phyloP scores from a whole-genome alignment of 768 basidiomycete genomes.

The Steccherinum ochraceum region DNA sequence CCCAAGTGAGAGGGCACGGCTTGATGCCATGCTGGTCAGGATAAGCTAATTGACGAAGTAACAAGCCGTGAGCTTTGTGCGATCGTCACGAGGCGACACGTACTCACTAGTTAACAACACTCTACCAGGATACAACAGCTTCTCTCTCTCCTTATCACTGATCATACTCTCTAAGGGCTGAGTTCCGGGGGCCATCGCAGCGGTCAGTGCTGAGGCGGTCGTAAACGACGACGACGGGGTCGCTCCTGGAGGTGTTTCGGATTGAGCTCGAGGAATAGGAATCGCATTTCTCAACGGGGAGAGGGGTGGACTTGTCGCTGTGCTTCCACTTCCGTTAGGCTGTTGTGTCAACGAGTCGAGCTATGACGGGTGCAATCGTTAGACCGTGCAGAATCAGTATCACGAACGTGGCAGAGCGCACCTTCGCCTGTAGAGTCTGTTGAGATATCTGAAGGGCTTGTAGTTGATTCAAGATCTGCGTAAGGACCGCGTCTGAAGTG shows the following conservation, averaged over 20 bases:
- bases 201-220: constrained; percentile 10
- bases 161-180: constrained; percentile 1
- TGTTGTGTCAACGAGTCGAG: constrained; percentile 7
- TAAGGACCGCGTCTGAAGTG: constrained; percentile 49
- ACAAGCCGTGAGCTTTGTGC: background rate
- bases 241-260: constrained; percentile 7
- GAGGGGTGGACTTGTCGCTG: constrained; percentile 5
- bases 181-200: background rate
- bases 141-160: constrained; percentile 64
- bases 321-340: background rate
- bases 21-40: constrained; percentile 89
- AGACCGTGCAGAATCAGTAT: background rate
- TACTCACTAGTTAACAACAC: constrained; percentile 79
- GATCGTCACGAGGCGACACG: constrained; percentile 7
- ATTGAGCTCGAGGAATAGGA: constrained; percentile 8
- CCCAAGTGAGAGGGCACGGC: constrained; percentile 80
- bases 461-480: constrained; percentile 69
- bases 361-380: no score
- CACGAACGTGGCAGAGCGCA: constrained; percentile 27
- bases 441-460: constrained; percentile 67
- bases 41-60: constrained; percentile 40
- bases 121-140: constrained; percentile 70
- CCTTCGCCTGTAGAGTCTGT: constrained; percentile 76
- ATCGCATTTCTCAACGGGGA: constrained; percentile 8
- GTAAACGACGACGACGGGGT: constrained; percentile 6